Evolutionary conservation across 1,284 basidiomycete genomes (phyloP), one percentile per base, ranked within the genome.

Genomic region (Leccinum huronense): DNA sequence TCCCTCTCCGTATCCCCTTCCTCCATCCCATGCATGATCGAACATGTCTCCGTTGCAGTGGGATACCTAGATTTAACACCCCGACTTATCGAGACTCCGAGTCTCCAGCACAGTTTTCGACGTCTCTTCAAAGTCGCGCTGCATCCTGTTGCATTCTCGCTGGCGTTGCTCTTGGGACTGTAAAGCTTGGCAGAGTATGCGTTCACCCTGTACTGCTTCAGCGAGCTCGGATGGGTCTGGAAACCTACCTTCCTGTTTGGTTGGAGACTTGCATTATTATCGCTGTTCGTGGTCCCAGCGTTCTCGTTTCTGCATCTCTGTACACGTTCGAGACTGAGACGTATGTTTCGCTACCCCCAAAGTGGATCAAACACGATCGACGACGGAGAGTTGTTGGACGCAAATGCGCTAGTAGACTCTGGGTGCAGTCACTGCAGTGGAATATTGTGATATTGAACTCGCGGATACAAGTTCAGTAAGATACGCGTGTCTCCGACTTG

Each of bases 191-290:
- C 60, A 11, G 71, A 70, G 40, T 58, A 63, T 58, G 31, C 16
- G 9, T 63, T 71, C 48, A 62, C 61, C 14, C 3, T 27, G 1
- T 59, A 51, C 58, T 66, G 65, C 66, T 59, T 71, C 8, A 30
- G 27, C 0, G 1, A 55, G 0, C 16, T 38, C 34, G 61, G 13
- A 0, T 27, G 11, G 19, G 58, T 71, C 56, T 70, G 71, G 71
- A 64, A 62, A 45, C 66, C 63, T 5, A 63, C 63, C 3, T 70
- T 70, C 34, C 71, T 69, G 2, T 19, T 55, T 11, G 71, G 63
- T 27, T 73, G 71, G 71, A 70, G 70, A 31, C 5, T 70, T 1
- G 1, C 68, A 1, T 53, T 70, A 51, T 10, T 71, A 13, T 59
- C 36, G 3, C 13, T 72, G 23, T 68, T 65, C 14, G 58, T 63